Percentiles rank a stretch among this genome's conserved stretches.
These are phyloP conservation scores for Lizanozyma gosingica DNA, from an alignment of 1,139 yeast species.

Conservation along the genomic window DNA sequence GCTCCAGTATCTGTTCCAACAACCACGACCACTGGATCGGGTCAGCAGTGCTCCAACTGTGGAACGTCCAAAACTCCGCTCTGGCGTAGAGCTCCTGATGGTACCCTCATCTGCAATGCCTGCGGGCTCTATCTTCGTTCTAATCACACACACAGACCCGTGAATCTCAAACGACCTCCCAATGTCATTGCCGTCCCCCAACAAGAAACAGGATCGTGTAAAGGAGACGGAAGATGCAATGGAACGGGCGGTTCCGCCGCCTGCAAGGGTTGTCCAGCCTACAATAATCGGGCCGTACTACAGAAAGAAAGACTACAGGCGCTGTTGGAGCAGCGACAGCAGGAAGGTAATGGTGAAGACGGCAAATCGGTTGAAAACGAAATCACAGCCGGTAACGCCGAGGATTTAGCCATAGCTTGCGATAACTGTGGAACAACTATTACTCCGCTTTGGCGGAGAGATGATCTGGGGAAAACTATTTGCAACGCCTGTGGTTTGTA, in stretches of 20 bases:
- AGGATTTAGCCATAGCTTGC: conserved; percentile 60
- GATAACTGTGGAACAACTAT: conserved; percentile 77
- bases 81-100: conserved; percentile 63
- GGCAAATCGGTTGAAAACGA: conserved; percentile 1
- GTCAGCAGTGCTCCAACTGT: conserved; percentile 56
- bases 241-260: conserved; percentile 82
- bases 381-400: conserved; percentile 15
- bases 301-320: conserved; percentile 7
- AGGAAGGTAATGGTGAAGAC: background rate
- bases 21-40: no score
- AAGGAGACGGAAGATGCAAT: conserved; percentile 78
- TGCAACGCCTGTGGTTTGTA: conserved; percentile 89
- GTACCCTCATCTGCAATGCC: conserved; percentile 62
- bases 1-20: no score
- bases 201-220: conserved; percentile 53
- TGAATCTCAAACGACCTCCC: conserved; percentile 61
- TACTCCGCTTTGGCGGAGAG: conserved; percentile 84
- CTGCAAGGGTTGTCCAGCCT: conserved; percentile 80
- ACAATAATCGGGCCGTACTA: conserved; percentile 53
- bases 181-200: conserved; percentile 39
- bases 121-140: conserved; percentile 55
- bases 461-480: conserved; percentile 69
- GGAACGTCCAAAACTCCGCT: conserved; percentile 62
- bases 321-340: background rate
- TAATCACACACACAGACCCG: conserved; percentile 45